Percentiles rank a stretch among this genome's conserved stretches.
Evolutionary conservation across 495 filamentous ascomycete genomes (phyloP).

Genomic region (Letharia columbiana): DNA sequence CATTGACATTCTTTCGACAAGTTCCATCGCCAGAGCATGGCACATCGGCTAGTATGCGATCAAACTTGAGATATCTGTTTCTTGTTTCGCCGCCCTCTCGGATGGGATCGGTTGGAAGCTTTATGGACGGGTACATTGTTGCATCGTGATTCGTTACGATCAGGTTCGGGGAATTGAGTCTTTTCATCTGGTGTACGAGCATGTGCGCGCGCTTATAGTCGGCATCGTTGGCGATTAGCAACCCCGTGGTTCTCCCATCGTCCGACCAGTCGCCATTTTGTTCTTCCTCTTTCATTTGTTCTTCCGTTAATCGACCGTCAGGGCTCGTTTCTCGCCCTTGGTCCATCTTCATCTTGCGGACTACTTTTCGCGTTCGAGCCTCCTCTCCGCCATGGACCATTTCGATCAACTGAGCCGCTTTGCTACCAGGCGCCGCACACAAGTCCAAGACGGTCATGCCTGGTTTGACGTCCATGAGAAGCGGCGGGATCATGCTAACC

Average conservation of each 20-base stretch:
- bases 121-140: constrained; percentile 86
- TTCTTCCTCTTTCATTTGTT: constrained; percentile 38
- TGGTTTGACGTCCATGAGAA: constrained; percentile 81
- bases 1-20: constrained; percentile 74
- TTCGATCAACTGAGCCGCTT: constrained; percentile 90
- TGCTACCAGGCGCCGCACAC: constrained; percentile 94
- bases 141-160: constrained; percentile 98
- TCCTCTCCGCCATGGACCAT: constrained; percentile 90
- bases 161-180: constrained; percentile 89
- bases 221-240: constrained; percentile 89
- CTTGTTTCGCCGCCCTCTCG: constrained; percentile 41
- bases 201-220: constrained; percentile 95
- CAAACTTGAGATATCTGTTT: constrained; percentile 84
- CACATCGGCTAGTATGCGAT: constrained; percentile 91
- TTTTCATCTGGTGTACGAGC: constrained; percentile 94
- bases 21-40: constrained; percentile 96
- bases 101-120: constrained; percentile 49
- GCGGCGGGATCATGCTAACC: constrained; percentile 96
- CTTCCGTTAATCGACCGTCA: constrained; percentile 35
- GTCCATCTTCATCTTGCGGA: constrained; percentile 45
- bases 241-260: constrained; percentile 76
- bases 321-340: constrained; percentile 38
- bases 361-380: constrained; percentile 56
- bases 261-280: constrained; percentile 55
- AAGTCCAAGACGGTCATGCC: constrained; percentile 90